Evolutionary conservation across 768 basidiomycete species (phyloP).

Genomic region (Termitomyces heimii): DNA sequence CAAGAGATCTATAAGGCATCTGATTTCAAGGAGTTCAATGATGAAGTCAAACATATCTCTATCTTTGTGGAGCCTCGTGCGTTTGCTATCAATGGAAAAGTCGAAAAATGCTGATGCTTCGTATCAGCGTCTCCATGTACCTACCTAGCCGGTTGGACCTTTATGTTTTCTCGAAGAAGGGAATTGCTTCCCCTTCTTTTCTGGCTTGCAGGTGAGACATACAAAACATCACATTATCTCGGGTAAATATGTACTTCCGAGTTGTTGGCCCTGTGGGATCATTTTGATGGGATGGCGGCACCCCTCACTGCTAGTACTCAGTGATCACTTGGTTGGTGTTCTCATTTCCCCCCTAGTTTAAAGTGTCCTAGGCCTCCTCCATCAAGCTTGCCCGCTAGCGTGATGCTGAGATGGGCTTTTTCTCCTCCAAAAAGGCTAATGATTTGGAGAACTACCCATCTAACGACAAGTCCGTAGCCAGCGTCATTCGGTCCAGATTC

Average conservation of each 20-base stretch:
- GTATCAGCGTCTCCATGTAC: too few species aligned
- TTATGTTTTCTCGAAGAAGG: too few species aligned
- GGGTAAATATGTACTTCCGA: neutral
- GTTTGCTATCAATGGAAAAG: too few species aligned
- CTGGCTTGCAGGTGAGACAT: neutral
- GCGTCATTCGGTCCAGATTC: slow-evolving; percentile 57
- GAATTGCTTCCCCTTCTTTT: too few species aligned
- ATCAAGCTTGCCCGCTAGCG: slow-evolving; percentile 11
- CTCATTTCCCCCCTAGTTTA: slow-evolving; percentile 1
- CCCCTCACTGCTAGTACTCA: neutral
- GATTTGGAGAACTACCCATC: slow-evolving; percentile 30
- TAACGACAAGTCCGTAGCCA: slow-evolving; percentile 43
- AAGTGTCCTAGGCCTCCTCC: neutral
- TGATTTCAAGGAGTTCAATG: neutral
- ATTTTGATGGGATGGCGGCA: slow-evolving; percentile 2
- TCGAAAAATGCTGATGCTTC: too few species aligned
- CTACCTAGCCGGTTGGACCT: neutral
- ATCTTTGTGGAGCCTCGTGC: too few species aligned
- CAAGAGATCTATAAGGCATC: neutral
- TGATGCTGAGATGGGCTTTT: slow-evolving; percentile 49
- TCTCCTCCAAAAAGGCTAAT: slow-evolving; percentile 43
- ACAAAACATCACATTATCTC: neutral
- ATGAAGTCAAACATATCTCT: neutral
- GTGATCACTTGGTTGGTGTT: neutral
- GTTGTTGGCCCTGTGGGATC: neutral